Conservation (phyloP, 768 basidiomycete species). For the Lactarius hatsudake region DNA sequence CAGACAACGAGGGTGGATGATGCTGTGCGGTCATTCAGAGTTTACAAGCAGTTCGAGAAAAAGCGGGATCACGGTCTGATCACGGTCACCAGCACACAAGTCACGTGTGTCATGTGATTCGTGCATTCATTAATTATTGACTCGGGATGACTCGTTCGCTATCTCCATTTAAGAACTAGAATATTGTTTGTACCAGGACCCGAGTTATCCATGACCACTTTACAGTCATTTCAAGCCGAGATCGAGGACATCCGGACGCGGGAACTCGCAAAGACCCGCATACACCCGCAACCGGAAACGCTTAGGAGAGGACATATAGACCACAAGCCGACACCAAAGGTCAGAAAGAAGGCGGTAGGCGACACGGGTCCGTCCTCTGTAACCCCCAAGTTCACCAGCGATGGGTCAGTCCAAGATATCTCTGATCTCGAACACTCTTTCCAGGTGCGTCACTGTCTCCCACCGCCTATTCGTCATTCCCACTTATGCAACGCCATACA, state of each 20-base stretch:
- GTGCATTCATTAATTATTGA: neutral
- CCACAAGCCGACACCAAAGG: constrained; percentile 12
- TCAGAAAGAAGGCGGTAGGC: constrained; percentile 11
- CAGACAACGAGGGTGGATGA: constrained; percentile 30
- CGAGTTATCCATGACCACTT: constrained; percentile 33
- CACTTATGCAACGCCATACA: neutral
- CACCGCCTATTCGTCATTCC: neutral
- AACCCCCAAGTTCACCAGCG: constrained; percentile 3
- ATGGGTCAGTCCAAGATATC: constrained; percentile 13
- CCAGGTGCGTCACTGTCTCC: constrained; percentile 40
- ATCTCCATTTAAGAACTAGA: constrained; percentile 5
- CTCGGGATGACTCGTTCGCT: constrained; percentile 19
- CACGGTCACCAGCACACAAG: neutral
- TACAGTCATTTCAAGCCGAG: constrained; percentile 67
- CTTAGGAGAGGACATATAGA: constrained; percentile 11
- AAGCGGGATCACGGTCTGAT: neutral
- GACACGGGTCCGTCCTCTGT: constrained; percentile 3
- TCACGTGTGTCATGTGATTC: neutral
- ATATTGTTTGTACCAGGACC: neutral
- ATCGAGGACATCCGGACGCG: constrained; percentile 74
- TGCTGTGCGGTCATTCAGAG: constrained; percentile 15
- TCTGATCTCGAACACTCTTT: constrained; percentile 54
- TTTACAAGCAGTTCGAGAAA: neutral
- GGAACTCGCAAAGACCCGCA: constrained; percentile 63
- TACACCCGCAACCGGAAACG: constrained; percentile 34